phyloP scores from a whole-genome alignment of 139 green algal species.

The Chlorella sp. region DNA sequence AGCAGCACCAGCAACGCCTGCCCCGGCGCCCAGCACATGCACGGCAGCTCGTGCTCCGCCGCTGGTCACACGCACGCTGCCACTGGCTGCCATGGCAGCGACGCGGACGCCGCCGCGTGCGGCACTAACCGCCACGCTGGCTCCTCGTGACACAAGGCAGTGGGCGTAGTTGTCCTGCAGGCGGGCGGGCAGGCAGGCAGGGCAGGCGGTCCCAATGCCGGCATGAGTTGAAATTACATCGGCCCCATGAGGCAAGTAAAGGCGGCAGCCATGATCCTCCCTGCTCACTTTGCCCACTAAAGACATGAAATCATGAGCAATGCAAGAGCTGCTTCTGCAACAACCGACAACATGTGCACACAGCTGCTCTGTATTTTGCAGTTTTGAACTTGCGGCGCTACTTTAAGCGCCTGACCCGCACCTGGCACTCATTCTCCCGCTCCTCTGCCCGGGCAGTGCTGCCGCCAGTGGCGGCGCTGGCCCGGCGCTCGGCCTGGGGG shows the following conservation, averaged over 20 bases:
- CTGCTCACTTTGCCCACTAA: too few species aligned
- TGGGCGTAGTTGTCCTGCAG: not conserved
- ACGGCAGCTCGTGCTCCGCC: not conserved
- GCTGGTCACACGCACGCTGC: not conserved
- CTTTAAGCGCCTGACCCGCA: too few species aligned
- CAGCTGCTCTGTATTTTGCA: too few species aligned
- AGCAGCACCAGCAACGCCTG: not conserved
- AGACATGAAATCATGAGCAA: too few species aligned
- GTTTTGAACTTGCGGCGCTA: too few species aligned
- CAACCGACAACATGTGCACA: too few species aligned
- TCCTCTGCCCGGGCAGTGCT: not conserved
- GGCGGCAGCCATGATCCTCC: too few species aligned
- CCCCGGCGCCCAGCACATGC: not conserved
- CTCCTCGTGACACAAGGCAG: not conserved
- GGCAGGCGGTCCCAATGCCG: too few species aligned
- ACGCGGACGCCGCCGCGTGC: not conserved
- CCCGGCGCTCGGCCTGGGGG: slow-evolving; percentile 1
- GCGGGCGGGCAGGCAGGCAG: not conserved
- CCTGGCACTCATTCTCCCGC: not conserved
- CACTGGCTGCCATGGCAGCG: not conserved
- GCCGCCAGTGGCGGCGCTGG: not conserved
- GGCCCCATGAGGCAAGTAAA: not conserved
- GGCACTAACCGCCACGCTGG: not conserved
- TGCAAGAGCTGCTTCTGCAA: too few species aligned
- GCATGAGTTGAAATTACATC: not conserved